Evolutionary conservation across 2,329 filamentous ascomycete species (phyloP), one percentile per base, ranked within the genome.

Genomic region (Chrysoporthe austroafricana): DNA sequence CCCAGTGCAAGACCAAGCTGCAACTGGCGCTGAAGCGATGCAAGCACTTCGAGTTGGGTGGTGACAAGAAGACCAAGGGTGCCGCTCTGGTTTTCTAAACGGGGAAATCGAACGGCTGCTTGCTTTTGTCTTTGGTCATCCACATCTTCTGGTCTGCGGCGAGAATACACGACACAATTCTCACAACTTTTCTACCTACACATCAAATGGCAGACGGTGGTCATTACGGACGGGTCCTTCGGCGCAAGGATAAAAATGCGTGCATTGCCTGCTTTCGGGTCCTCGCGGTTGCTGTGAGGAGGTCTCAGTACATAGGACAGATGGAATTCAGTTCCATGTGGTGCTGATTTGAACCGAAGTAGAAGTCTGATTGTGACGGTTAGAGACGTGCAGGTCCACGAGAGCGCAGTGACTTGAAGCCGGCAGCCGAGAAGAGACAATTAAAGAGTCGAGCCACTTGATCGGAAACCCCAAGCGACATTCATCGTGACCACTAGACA

Each of bases 61-160:
- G 96, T 90, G 96, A 99, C 91, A 99, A 99, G 94, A 99, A 99
- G 93, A 99, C 96, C 79, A 99, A 99, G 94, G 96, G 96, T 91
- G 96, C 96, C 79, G 96, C 96, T 85, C 90, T 99, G 81, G 96
- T 99, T 80, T 99, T 99, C 90, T 99, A 97, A 91, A 86, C 88
- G 84, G 59, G 66, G 56, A 58, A 46, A 32, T 36, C 32, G 44
- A 52, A 43, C 43, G 63, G 32, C n/a, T 50, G 34, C 59, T 62
- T 64, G 50, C 61, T 62, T 66, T 68, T 58, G 62, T 68, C 61
- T 62, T 66, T 63, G 46, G 66, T 68, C 68, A 69, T 66, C 64
- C 65, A 60, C 43, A 66, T 66, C 62, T 68, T 70, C 66, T 68
- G 65, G 65, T 70, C 58, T 65, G 68, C 68, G 68, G 68, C 68